Evolutionary conservation across 495 filamentous ascomycete genomes (phyloP).

Genomic region (Chlorociboria aeruginascens): DNA sequence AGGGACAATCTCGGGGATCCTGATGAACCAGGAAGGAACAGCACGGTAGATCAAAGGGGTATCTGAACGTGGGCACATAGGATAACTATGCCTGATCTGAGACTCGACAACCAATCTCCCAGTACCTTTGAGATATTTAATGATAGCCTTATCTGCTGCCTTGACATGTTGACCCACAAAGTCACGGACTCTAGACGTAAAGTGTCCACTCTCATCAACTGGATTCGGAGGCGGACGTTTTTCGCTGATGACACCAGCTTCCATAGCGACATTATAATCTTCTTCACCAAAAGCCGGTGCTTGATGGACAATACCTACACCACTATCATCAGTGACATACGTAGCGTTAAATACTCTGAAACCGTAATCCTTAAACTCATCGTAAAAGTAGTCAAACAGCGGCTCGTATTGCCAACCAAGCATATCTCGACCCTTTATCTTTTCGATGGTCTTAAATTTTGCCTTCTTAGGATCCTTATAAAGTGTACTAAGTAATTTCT

Average conservation of each 20-base stretch:
- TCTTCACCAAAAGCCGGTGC: slow-evolving; percentile 93
- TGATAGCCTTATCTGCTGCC: slow-evolving; percentile 87
- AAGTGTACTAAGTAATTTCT: slow-evolving; percentile 70
- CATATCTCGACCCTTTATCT: slow-evolving; percentile 78
- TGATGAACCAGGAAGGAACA: slow-evolving; percentile 93
- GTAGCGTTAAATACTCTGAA: slow-evolving; percentile 78
- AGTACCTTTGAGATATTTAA: slow-evolving; percentile 73
- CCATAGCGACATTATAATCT: slow-evolving; percentile 78
- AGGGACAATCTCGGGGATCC: slow-evolving; percentile 73
- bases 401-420: slow-evolving; percentile 87
- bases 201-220: slow-evolving; percentile 70
- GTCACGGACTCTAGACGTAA: slow-evolving; percentile 69
- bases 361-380: slow-evolving; percentile 79
- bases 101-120: slow-evolving; percentile 79
- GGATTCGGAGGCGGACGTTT: slow-evolving; percentile 78
- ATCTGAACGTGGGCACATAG: slow-evolving; percentile 92
- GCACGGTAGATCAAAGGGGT: slow-evolving; percentile 91
- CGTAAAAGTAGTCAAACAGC: slow-evolving; percentile 86
- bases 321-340: slow-evolving; percentile 87
- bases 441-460: slow-evolving; percentile 78
- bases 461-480: slow-evolving; percentile 98
- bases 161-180: slow-evolving; percentile 90
- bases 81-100: slow-evolving; percentile 88
- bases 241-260: slow-evolving; percentile 65
- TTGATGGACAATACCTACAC: slow-evolving; percentile 94